Base-by-base conservation (phyloP, 2,329 filamentous ascomycete species). In the Fusarium nematophilum region DNA sequence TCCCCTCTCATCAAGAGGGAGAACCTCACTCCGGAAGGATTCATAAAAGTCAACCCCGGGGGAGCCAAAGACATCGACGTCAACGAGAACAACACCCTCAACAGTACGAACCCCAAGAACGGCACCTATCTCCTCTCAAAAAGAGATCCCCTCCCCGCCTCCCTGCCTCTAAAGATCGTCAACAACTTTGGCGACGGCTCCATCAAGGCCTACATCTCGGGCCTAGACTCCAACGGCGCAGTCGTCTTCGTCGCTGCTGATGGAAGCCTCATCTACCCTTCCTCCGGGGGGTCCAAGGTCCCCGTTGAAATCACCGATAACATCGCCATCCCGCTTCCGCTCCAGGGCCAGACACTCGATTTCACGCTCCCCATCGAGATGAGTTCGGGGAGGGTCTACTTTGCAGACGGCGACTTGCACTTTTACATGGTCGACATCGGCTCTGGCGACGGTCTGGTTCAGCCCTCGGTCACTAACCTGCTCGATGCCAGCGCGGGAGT, bases 191-290 rank as follows among this genome's bases (percentile, higher is more conserved):
- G 60, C 10, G 70, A 70, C 5, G 74, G 72, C 4, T 57, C 65
- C 0, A 65, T 82, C 54, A 79, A 77, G 43, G 78, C 77, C 0
- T 83, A 83, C 57, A 70, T 83, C 29, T 76, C 76, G 13, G 81
- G 80, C 4, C 64, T 79, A 3, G 79, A 83, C 63, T 64, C 68
- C 3, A 61, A 73, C 13, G 71, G 72, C 1, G 63, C 66, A 3
- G 71, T 82, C 6, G 79, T 82, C 23, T 80, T 83, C 52, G 64
- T 83, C 7, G 65, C 62, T n/a, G 64, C 73, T 2, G 72, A 79
- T 36, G 79, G 79, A 9, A 68, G 57, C 1, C 72, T 78, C 46
- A 73, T 76, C 27, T 82, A 82, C 51, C 81, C 80, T 3, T 73
- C 69, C 33, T 74, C 77, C 4, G 70, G 70, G 6, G 70, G 72